phyloP scores from a whole-genome alignment of 768 basidiomycete species.

The Mycena maculata region DNA sequence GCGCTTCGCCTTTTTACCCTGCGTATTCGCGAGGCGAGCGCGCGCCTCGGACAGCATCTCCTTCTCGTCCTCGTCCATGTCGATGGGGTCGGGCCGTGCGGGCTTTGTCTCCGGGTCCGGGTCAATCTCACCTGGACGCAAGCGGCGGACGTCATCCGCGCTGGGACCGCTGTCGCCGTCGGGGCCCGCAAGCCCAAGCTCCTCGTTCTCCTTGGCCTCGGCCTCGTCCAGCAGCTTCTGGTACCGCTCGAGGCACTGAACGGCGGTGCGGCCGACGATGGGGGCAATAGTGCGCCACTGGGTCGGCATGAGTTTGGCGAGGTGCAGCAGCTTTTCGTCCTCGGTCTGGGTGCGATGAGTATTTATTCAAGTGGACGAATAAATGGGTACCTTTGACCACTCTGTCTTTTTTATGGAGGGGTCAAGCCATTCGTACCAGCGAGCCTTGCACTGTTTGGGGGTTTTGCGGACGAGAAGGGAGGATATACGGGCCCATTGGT shows the following conservation, averaged over 20 bases:
- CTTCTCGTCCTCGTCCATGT: conserved; percentile 99
- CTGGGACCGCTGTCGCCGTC: conserved; percentile 84
- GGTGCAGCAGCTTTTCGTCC: conserved; percentile 97
- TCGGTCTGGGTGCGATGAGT: conserved; percentile 66
- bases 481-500: conserved; percentile 99
- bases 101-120: conserved; percentile 99
- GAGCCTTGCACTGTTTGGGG: conserved; percentile 98
- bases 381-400: conserved; percentile 81
- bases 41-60: conserved; percentile 99
- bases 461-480: conserved; percentile 98
- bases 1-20: conserved; percentile 99
- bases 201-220: conserved; percentile 95
- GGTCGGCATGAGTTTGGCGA: conserved; percentile 99
- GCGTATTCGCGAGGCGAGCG: conserved; percentile 97
- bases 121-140: conserved; percentile 97
- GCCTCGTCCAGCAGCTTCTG: conserved; percentile 98
- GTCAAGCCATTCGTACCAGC: conserved; percentile 99
- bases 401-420: conserved; percentile 99
- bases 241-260: conserved; percentile 97
- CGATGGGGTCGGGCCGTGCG: conserved; percentile 97
- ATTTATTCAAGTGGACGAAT: neutral
- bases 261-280: conserved; percentile 97
- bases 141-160: conserved; percentile 90
- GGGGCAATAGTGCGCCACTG: conserved; percentile 99
- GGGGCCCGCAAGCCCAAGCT: conserved; percentile 90